A percentile compares a stretch with the other conserved stretches of the same genome.
Conservation (phyloP, 805 yeast genomes). For the Wickerhamomyces silvicola region DNA sequence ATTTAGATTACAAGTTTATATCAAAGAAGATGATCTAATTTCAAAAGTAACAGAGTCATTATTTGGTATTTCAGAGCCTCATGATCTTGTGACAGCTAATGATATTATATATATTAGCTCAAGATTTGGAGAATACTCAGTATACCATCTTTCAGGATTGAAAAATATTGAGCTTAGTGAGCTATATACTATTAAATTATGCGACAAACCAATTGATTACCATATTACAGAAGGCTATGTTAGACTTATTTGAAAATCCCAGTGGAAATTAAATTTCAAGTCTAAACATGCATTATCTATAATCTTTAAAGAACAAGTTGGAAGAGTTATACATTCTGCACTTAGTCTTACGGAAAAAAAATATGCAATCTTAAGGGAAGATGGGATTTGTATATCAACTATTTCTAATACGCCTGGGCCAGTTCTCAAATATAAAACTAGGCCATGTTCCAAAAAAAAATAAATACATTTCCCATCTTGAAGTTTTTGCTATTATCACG, state of each 20-base stretch:
- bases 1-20: slow-evolving; percentile 2
- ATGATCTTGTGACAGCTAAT: slow-evolving; percentile 15
- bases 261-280: slow-evolving; percentile 14
- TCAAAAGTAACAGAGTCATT: not conserved
- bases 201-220: slow-evolving; percentile 16
- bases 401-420: slow-evolving; percentile 12
- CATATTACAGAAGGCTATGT: slow-evolving; percentile 7
- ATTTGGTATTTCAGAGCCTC: slow-evolving; percentile 8
- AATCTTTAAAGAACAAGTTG: slow-evolving; percentile 15
- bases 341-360: slow-evolving; percentile 5
- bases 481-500: slow-evolving; percentile 16
- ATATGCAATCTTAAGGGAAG: slow-evolving; percentile 26
- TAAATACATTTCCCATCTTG: slow-evolving; percentile 19
- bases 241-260: slow-evolving; percentile 11
- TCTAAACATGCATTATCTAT: slow-evolving; percentile 11
- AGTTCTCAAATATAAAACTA: slow-evolving; percentile 19
- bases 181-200: slow-evolving; percentile 3
- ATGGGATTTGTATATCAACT: slow-evolving; percentile 24
- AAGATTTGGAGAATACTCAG: slow-evolving; percentile 13
- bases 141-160: slow-evolving; percentile 3
- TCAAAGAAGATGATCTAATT: slow-evolving; percentile 1
- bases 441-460: slow-evolving; percentile 23
- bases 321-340: slow-evolving; percentile 9
- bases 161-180: not conserved
- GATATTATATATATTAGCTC: slow-evolving; percentile 16